Base-by-base conservation (phyloP, 768 basidiomycete species). In the Lentinula sp. region DNA sequence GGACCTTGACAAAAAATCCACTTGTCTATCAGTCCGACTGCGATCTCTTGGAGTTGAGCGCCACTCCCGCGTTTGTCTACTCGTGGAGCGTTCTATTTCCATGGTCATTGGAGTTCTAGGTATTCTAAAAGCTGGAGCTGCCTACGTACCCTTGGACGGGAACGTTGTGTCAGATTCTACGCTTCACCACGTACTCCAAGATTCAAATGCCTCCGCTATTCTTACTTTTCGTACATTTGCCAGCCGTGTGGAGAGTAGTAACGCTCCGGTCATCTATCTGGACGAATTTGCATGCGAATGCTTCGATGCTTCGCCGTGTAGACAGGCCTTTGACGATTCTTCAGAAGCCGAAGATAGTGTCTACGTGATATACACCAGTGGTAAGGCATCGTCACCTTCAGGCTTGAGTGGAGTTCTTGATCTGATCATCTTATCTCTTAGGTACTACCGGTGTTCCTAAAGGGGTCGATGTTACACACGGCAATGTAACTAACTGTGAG, bases 321-420 rank as follows among this genome's bases (percentile, higher is more conserved):
- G 67, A 16, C 78, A 75, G 53, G 6, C 8, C n/a, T 76, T 73
- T 4, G 65, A 72, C 45, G 79, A 81, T 63, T 57, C 70, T 54
- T 74, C 75, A 21, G 70, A 69, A 13, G 65, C 75, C 18, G 71
- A 70, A 7, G 78, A 84, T 63, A 77, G 79, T 34, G 79, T 76
- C 9, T 85, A 85, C 69, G 78, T 84, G 42, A 85, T 86, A 46
- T 86, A 84, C 68, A 86, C 84, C 10, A 82, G 82, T 46, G 84
- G 84, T 81, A 68, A 57, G 75, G 67, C 61, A 48, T 63, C 52
- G 32, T 42, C 32, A 51, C n/a, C 10, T n/a, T 8, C 11, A 18
- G 15, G 43, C 55, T 48, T 8, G 32, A 32, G 16, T 52, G 43
- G 21, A 21, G 21, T 5, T 48, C 21, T 39, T 65, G 32, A 61